phyloP scores from a whole-genome alignment of 129 eudicot genomes.

The Saussurea involucrata region DNA sequence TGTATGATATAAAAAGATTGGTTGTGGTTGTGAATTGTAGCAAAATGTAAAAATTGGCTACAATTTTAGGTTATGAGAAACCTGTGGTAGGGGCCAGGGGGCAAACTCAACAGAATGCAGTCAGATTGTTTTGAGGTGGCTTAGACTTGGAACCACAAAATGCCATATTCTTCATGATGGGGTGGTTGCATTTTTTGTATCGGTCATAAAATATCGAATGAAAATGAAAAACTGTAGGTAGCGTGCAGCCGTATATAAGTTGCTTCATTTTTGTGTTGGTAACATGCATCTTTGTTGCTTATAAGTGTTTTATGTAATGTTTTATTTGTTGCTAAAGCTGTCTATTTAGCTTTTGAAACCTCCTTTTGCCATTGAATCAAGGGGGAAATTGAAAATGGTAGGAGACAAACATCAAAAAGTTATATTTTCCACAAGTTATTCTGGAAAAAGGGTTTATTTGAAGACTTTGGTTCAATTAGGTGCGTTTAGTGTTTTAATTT shows the following conservation, averaged over 20 bases:
- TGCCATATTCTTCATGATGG: slow-evolving; percentile 6
- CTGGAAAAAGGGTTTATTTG: background rate
- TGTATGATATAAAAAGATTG: slow-evolving; percentile 23
- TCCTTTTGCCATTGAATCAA: background rate
- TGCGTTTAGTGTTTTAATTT: background rate
- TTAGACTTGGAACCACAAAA: slow-evolving; percentile 9
- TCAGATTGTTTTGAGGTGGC: background rate
- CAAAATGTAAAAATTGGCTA: slow-evolving; percentile 1
- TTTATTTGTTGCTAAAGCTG: background rate
- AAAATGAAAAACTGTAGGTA: slow-evolving; percentile 21
- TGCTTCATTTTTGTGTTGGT: background rate
- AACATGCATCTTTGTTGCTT: background rate
- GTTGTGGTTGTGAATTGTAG: background rate
- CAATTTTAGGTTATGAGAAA: background rate
- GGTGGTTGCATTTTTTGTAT: slow-evolving; percentile 24
- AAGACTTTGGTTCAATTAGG: background rate
- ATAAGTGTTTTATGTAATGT: background rate
- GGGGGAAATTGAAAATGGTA: background rate
- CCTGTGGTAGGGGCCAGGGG: background rate
- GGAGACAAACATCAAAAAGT: background rate
- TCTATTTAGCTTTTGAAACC: background rate
- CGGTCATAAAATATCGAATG: slow-evolving; percentile 15
- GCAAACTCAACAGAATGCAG: slow-evolving; percentile 10
- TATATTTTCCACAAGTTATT: background rate
- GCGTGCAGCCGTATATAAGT: background rate